A percentile compares a stretch with the other conserved stretches of the same genome.
phyloP scores from a whole-genome alignment of 176 grass and related monocot genomes.

The Lolium rigidum region DNA sequence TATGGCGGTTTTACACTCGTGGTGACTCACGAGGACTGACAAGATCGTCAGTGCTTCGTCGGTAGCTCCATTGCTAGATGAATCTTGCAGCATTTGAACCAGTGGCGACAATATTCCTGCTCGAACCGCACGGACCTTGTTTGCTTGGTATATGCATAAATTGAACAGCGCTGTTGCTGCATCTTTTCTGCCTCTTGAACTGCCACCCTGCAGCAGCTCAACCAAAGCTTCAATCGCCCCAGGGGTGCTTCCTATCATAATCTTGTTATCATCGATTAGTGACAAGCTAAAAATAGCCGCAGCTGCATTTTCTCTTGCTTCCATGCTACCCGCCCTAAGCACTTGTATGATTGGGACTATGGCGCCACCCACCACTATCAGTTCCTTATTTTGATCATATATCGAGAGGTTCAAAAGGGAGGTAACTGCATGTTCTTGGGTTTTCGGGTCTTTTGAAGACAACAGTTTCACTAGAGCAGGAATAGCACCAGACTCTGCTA shows the following conservation, averaged over 20 bases:
- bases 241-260: conserved; percentile 84
- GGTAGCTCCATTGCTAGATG: conserved; percentile 63
- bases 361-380: conserved; percentile 87
- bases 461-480: conserved; percentile 76
- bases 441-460: conserved; percentile 79
- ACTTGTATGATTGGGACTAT: conserved; percentile 84
- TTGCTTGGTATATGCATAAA: conserved; percentile 92
- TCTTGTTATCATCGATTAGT: conserved; percentile 91
- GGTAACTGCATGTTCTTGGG: conserved; percentile 93
- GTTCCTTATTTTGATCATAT: conserved; percentile 96
- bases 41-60: conserved; percentile 90
- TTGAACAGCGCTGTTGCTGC: conserved; percentile 97
- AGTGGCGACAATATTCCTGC: conserved; percentile 81
- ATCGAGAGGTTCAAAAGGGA: conserved; percentile 89
- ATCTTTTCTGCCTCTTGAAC: conserved; percentile 85
- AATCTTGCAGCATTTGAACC: conserved; percentile 87
- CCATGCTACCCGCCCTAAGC: conserved; percentile 79
- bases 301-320: conserved; percentile 95
- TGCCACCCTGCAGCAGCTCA: conserved; percentile 77
- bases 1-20: conserved; percentile 87
- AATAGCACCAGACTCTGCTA: conserved; percentile 89
- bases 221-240: conserved; percentile 86
- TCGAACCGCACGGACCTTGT: conserved; percentile 82
- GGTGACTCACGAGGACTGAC: conserved; percentile 89
- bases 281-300: conserved; percentile 96